Base-by-base conservation (phyloP, 2,329 filamentous ascomycete species). In the Gliomastix tumulicola region DNA sequence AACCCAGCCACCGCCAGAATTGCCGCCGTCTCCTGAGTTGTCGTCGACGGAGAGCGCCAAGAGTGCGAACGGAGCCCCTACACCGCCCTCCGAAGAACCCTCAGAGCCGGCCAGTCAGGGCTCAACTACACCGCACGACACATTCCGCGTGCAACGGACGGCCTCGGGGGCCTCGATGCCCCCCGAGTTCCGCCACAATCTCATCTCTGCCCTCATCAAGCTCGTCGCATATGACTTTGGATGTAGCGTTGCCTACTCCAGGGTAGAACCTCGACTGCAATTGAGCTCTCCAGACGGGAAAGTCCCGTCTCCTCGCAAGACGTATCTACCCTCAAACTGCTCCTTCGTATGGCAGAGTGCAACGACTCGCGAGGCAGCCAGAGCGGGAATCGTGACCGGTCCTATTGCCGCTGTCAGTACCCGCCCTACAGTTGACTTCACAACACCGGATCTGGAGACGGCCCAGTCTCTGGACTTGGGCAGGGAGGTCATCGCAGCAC, bases 221-320 rank as follows among this genome's bases (percentile, higher is more conserved):
- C 66, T 82, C 5, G 68, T 82, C 13, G 69, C 76, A 15, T 82
- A 82, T 48, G 76, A 82, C 43, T 82, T 81, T 53, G 74, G 76
- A 35, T 82, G 78, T 54, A 81, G 72, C 45, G 70, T 79, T 34
- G 62, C 66, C 3, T 63, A 69, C 19, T 62, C 77, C 13, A 69
- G 76, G 28, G 61, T 65, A 18, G 78, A 82, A 46, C 78, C 78
- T 9, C 68, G 78, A 4, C 60, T 82, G 16, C 68, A 79, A 32
- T 54, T 82, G 35, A 62, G 59, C 34, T 63, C 62, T n/a, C 53
- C 57, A 3, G 45, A 50, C 38, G 50, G 45, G 42, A n/a, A n/a
- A n/a, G 50, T 43, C 44, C 46, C 32, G 32, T 37, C 41, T 8
- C 53, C 55, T 9, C 66, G 60, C 40, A 65, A 60, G 45, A 73